These are phyloP conservation scores for Diplogelasinospora grovesii DNA, from an alignment of 495 filamentous ascomycete genomes.

Conservation along the genomic window DNA sequence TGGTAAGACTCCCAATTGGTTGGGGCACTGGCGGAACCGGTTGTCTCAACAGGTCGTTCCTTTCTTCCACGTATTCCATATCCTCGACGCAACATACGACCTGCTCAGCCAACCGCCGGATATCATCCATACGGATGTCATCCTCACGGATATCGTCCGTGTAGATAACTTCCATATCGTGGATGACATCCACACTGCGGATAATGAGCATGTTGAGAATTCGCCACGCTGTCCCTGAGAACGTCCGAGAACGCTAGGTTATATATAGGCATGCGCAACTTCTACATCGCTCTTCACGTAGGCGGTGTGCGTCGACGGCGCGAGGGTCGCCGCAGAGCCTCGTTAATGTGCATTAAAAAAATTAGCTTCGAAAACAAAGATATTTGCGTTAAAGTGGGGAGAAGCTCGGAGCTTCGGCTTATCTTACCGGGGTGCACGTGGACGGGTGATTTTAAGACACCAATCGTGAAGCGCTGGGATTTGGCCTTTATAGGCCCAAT, in stretches of 20 bases:
- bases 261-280: neutral
- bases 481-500: too few species aligned
- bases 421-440: conserved; percentile 2
- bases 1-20: neutral
- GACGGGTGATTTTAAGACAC: neutral
- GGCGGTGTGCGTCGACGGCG: neutral
- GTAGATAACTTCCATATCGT: neutral
- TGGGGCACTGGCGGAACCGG: neutral
- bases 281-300: neutral
- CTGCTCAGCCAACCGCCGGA: neutral
- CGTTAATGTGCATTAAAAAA: too few species aligned
- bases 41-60: neutral
- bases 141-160: too few species aligned
- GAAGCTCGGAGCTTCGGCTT: too few species aligned
- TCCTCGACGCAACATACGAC: neutral
- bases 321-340: neutral
- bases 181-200: neutral
- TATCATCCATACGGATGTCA: neutral
- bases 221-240: neutral
- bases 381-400: too few species aligned
- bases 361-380: too few species aligned
- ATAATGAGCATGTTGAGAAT: neutral
- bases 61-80: neutral
- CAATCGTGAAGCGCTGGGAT: too few species aligned
- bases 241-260: neutral